A percentile compares a stretch with the other conserved stretches of the same genome.
These are phyloP conservation scores for Trichosporon asahii DNA, from an alignment of 1,284 basidiomycete species.

Conservation along the genomic window DNA sequence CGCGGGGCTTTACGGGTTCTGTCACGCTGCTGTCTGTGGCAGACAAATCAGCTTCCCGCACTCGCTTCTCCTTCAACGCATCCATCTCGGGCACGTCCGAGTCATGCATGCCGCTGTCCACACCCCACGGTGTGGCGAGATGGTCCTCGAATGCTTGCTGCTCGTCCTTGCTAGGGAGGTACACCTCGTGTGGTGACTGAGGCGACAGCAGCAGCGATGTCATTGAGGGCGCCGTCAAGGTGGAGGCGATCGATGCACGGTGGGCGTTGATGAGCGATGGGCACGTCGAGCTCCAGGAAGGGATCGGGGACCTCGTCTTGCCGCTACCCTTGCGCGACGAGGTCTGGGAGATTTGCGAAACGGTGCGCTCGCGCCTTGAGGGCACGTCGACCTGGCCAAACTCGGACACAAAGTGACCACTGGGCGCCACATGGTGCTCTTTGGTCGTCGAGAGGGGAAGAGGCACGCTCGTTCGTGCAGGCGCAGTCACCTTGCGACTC, in stretches of 20 bases:
- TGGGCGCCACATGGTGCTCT: background rate
- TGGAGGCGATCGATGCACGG: constrained; percentile 26
- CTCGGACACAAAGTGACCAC: constrained; percentile 3
- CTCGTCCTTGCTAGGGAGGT: constrained; percentile 10
- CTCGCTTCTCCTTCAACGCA: background rate
- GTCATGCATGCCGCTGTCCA: background rate
- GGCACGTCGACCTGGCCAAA: constrained; percentile 6
- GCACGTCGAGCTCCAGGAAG: constrained; percentile 26
- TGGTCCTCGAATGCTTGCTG: constrained; percentile 8
- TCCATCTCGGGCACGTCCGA: background rate
- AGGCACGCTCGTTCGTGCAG: background rate
- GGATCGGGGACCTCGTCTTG: constrained; percentile 21
- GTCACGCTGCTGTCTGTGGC: constrained; percentile 5
- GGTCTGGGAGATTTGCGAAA: constrained; percentile 3
- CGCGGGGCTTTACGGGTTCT: constrained; percentile 2
- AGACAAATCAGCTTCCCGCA: background rate
- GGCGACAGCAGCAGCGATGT: constrained; percentile 24
- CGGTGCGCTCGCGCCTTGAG: background rate
- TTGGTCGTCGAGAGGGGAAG: background rate
- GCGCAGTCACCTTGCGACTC: background rate
- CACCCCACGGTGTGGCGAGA: background rate
- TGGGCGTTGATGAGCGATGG: constrained; percentile 23
- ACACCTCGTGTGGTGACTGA: constrained; percentile 16
- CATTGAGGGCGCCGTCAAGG: constrained; percentile 25
- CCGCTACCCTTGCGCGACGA: constrained; percentile 15